These are phyloP conservation scores for Sugiyamaella qingdaonensis DNA, from an alignment of 805 yeast genomes.

Conservation along the genomic window DNA sequence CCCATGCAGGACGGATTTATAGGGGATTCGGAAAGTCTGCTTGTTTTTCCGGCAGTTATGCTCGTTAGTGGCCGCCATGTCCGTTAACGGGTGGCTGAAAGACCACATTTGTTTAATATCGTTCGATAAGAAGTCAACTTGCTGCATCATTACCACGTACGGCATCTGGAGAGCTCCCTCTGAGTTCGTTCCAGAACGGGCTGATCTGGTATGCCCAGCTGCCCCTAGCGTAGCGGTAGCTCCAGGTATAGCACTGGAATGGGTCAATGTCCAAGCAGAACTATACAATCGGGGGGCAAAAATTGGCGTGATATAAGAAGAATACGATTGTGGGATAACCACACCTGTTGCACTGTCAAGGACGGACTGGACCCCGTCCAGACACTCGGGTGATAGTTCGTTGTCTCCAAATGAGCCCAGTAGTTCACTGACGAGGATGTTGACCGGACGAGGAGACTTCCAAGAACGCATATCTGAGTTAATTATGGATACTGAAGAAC, in stretches of 20 bases:
- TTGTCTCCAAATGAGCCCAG: conserved; percentile 92
- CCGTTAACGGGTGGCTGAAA: conserved; percentile 48
- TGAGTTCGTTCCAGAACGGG: not conserved
- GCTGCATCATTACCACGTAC: conserved; percentile 41
- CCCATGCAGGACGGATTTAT: conserved; percentile 63
- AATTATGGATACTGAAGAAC: conserved; percentile 44
- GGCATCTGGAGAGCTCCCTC: conserved; percentile 32
- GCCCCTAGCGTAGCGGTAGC: conserved; percentile 3
- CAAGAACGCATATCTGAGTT: conserved; percentile 57
- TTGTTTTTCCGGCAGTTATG: conserved; percentile 27
- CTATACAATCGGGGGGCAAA: conserved; percentile 50
- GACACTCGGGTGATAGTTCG: conserved; percentile 82
- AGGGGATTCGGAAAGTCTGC: conserved; percentile 42
- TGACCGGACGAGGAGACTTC: conserved; percentile 32
- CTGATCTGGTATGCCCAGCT: not conserved
- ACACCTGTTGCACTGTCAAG: conserved; percentile 44
- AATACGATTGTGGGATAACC: conserved; percentile 58
- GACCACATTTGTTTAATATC: conserved; percentile 55
- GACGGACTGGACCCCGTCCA: conserved; percentile 41
- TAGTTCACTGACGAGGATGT: conserved; percentile 73
- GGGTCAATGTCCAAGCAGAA: conserved; percentile 18
- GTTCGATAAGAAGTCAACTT: conserved; percentile 41
- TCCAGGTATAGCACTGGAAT: conserved; percentile 1
- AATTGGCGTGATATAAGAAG: conserved; percentile 63
- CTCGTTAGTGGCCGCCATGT: conserved; percentile 14